Percentiles rank a stretch among this genome's conserved stretches.
phyloP scores from a whole-genome alignment of 192 early-diverging fungal species.

The Linnemannia zychae region DNA sequence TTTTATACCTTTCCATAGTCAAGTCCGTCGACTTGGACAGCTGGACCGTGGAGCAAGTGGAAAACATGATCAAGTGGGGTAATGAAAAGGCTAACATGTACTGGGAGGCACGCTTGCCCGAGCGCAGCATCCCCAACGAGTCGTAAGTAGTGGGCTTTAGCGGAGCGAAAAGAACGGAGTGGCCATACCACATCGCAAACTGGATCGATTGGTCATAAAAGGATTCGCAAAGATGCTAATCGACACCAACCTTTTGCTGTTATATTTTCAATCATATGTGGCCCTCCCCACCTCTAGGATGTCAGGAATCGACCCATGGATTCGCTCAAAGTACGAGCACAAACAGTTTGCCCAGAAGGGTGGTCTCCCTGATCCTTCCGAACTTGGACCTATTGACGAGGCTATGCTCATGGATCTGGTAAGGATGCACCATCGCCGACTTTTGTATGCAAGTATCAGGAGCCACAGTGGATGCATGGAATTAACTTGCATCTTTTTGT shows the following conservation, averaged over 20 bases:
- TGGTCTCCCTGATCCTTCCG: conserved; percentile 80
- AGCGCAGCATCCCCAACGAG: conserved; percentile 64
- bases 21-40: conserved; percentile 87
- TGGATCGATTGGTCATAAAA: not conserved
- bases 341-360: conserved; percentile 82
- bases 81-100: conserved; percentile 79
- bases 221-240: not conserved
- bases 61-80: conserved; percentile 86
- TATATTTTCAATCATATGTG: conserved; percentile 8
- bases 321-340: conserved; percentile 84
- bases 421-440: not conserved
- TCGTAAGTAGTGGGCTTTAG: conserved; percentile 30
- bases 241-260: conserved; percentile 3
- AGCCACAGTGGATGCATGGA: not conserved
- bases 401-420: conserved; percentile 38
- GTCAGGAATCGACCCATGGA: conserved; percentile 78
- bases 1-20: conserved; percentile 60
- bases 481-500: not conserved
- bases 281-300: conserved; percentile 3
- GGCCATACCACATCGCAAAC: not conserved
- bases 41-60: conserved; percentile 85
- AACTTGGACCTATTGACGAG: conserved; percentile 58
- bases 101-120: conserved; percentile 68
- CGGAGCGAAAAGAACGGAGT: not conserved
- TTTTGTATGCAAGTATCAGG: not conserved